Evolutionary conservation across 2,329 filamentous ascomycete genomes (phyloP), one percentile per base, ranked within the genome.

Genomic region (Alternaria novae-zelandiae): DNA sequence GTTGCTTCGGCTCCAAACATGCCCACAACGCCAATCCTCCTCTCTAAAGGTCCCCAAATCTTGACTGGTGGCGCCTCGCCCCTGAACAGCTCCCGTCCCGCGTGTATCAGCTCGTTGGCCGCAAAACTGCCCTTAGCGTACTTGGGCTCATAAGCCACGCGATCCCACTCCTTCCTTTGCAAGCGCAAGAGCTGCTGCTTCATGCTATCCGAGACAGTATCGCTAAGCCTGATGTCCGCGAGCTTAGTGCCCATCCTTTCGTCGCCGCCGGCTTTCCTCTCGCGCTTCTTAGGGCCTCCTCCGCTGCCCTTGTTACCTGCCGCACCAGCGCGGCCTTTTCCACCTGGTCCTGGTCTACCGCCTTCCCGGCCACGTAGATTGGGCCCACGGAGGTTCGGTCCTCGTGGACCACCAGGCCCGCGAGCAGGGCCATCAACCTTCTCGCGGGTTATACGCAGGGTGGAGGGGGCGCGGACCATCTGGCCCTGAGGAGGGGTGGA

Each of bases 121-220:
- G 68, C 76, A 46, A 76, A 70, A 59, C 75, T 78, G n/a, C 73
- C 76, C 8, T 70, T 67, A 4, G 70, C 68, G 44, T 80, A 80
- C 63, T 75, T 79, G 23, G 78, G 78, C 69, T 74, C 70, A 47
- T 79, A 80, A 5, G 74, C 66, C 59, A 71, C 70, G 32, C 72
- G 70, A 61, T 79, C 78, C 78, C 78, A 80, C 63, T 77, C 74
- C 36, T 74, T 72, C 25, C 74, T 66, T 68, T 80, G 78, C 58
- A 79, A 57, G 8, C 78, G 71, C 43, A 77, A 57, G 53, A 80
- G 54, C 12, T 78, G 72, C 54, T 76, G 73, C 13, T 76, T 67
- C 75, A 78, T 76, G 17, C 70, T 72, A 41, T 78, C 71, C 5
- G 70, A 69, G 12, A 78, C 49, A 0, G 70, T 69, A 4, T 69